Conservation (phyloP, 2,329 filamentous ascomycete genomes). For the Thermochaetoides dissita region DNA sequence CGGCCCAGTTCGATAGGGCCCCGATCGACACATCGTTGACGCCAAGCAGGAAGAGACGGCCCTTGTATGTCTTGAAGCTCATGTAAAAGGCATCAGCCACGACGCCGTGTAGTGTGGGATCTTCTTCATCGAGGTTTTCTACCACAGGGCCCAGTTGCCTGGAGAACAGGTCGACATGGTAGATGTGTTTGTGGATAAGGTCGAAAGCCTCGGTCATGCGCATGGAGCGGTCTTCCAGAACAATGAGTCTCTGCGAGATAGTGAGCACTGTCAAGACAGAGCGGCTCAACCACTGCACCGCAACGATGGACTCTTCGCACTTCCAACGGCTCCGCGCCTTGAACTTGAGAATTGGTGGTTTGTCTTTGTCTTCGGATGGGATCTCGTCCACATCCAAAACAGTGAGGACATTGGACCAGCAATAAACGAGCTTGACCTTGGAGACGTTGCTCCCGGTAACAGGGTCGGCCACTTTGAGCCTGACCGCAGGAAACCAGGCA, state of each 20-base stretch:
- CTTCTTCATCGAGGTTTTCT: constrained; percentile 76
- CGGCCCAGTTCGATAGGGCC: constrained; percentile 91
- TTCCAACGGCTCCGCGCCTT: constrained; percentile 76
- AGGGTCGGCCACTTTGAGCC: constrained; percentile 62
- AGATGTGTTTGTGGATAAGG: constrained; percentile 80
- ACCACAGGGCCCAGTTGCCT: constrained; percentile 71
- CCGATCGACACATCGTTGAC: constrained; percentile 88
- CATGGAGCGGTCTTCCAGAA: constrained; percentile 79
- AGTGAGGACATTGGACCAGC: constrained; percentile 96
- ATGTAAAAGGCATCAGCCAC: constrained; percentile 96
- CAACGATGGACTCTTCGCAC: constrained; percentile 87
- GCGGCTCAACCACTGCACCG: constrained; percentile 89
- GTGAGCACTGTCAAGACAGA: constrained; percentile 87
- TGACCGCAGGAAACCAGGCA: constrained; percentile 95
- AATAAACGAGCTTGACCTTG: constrained; percentile 83
- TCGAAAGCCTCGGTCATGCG: constrained; percentile 92
- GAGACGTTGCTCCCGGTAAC: constrained; percentile 55
- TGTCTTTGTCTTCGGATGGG: constrained; percentile 54
- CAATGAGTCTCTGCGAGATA: constrained; percentile 82
- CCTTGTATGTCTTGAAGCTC: constrained; percentile 94
- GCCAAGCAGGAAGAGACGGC: constrained; percentile 80
- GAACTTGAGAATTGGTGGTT: constrained; percentile 66
- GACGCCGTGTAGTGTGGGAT: constrained; percentile 82
- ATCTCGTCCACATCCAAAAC: constrained; percentile 77
- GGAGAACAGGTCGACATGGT: constrained; percentile 82